phyloP scores from a whole-genome alignment of 2,329 filamentous ascomycete species.

The Aspergillus sp. region DNA sequence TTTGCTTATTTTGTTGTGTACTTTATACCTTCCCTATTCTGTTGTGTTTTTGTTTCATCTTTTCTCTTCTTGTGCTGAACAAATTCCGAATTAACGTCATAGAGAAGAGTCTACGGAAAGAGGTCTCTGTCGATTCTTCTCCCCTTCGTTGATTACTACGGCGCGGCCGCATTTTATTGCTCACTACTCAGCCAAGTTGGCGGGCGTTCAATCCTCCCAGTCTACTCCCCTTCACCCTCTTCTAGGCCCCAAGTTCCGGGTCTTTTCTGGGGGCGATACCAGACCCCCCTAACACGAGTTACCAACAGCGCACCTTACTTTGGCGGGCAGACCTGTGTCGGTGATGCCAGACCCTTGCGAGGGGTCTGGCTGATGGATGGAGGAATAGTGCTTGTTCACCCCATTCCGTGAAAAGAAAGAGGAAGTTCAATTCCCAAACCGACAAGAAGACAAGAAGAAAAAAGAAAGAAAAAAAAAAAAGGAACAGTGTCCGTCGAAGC shows the following conservation, averaged over 20 bases:
- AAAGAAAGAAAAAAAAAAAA: neutral
- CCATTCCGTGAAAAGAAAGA: constrained; percentile 7
- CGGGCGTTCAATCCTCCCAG: constrained; percentile 67
- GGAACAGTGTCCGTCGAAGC: neutral
- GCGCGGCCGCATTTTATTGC: constrained; percentile 34
- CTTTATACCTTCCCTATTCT: neutral
- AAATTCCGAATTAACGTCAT: constrained; percentile 6
- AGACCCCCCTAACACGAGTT: constrained; percentile 86
- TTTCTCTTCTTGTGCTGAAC: neutral
- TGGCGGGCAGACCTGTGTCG: constrained; percentile 31
- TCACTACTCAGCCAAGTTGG: constrained; percentile 75
- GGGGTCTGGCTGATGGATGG: constrained; percentile 39
- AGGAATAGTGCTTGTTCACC: constrained; percentile 22
- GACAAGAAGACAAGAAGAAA: constrained; percentile 1
- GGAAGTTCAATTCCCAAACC: constrained; percentile 6
- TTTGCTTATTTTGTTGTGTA: neutral
- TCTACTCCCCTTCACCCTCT: constrained; percentile 78
- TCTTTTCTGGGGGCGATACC: constrained; percentile 93
- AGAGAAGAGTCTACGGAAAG: constrained; percentile 5
- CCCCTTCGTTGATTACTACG: constrained; percentile 24
- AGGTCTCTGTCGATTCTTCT: constrained; percentile 8
- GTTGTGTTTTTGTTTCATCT: neutral
- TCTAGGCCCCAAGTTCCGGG: constrained; percentile 85
- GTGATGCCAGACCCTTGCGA: constrained; percentile 35
- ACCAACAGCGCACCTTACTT: constrained; percentile 18